A percentile compares a stretch with the other conserved stretches of the same genome.
These are phyloP conservation scores for Neltuma alba DNA, from an alignment of 306 rosid genomes.

Conservation along the genomic window DNA sequence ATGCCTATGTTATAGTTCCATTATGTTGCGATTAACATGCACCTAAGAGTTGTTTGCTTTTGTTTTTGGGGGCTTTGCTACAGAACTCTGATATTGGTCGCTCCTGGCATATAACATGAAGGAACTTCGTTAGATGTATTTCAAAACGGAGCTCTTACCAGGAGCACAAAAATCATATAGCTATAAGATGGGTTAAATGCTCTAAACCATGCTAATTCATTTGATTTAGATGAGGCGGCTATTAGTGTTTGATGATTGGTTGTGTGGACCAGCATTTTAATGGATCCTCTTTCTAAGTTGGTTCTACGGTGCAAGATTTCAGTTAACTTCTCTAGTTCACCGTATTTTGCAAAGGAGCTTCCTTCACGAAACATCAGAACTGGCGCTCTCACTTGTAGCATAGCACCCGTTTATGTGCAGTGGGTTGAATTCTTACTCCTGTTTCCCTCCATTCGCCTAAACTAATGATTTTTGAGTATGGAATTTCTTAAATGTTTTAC, in stretches of 20 bases:
- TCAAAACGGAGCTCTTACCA: conserved; percentile 52
- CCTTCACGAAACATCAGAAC: conserved; percentile 40
- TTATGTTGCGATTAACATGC: conserved; percentile 62
- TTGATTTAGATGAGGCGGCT: conserved; percentile 49
- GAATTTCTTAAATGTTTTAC: conserved; percentile 41
- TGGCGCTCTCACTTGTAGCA: conserved; percentile 58
- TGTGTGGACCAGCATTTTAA: conserved; percentile 42
- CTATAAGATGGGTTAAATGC: conserved; percentile 52
- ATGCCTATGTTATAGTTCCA: conserved; percentile 54
- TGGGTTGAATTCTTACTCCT: conserved; percentile 60
- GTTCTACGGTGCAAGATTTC: conserved; percentile 49
- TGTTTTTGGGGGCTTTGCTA: conserved; percentile 75
- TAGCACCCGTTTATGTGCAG: conserved; percentile 51
- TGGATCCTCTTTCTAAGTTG: conserved; percentile 53
- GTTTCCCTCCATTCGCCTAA: conserved; percentile 41
- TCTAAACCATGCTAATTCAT: conserved; percentile 43
- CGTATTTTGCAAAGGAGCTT: conserved; percentile 53
- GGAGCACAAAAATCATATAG: conserved; percentile 52
- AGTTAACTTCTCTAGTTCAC: conserved; percentile 44
- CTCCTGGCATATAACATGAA: conserved; percentile 49
- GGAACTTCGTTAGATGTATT: conserved; percentile 49
- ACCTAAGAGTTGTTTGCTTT: conserved; percentile 68
- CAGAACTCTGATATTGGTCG: conserved; percentile 49
- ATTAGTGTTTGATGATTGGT: conserved; percentile 45
- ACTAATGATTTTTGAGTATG: conserved; percentile 42